These are phyloP conservation scores for Coemansia sp. DNA, from an alignment of 192 early-diverging fungal species.

Conservation along the genomic window DNA sequence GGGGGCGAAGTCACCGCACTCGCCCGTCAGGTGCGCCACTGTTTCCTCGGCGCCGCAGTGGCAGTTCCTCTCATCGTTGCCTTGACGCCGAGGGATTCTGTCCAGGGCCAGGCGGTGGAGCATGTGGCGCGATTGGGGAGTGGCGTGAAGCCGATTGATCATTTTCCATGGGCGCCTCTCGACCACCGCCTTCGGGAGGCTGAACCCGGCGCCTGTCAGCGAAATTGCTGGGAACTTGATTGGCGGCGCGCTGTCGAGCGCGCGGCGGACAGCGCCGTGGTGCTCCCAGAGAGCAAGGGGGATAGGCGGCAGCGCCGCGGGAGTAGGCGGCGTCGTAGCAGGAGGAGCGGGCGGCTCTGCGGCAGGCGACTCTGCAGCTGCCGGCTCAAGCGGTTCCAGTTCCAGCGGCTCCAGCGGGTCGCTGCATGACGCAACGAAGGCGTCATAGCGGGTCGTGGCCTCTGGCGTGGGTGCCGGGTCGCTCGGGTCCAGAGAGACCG, in stretches of 20 bases:
- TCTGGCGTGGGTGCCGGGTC: too few species aligned
- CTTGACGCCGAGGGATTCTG: too few species aligned
- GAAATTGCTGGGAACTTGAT: background rate
- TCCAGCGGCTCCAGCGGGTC: too few species aligned
- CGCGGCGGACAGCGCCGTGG: background rate
- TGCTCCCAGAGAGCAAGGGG: background rate
- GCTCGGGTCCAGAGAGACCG: too few species aligned
- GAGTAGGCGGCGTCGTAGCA: background rate
- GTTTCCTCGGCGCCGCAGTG: too few species aligned
- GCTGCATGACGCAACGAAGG: too few species aligned
- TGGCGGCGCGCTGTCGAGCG: background rate
- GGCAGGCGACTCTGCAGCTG: too few species aligned
- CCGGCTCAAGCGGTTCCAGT: too few species aligned
- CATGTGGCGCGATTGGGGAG: background rate
- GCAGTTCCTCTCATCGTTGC: too few species aligned
- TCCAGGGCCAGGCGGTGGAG: background rate
- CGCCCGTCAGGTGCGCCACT: too few species aligned
- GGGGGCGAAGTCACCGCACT: too few species aligned
- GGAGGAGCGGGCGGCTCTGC: background rate
- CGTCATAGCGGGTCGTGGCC: too few species aligned
- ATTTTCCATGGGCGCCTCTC: background rate
- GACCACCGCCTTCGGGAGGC: background rate
- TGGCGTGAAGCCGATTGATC: background rate
- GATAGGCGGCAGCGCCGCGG: background rate
- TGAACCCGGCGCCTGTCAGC: background rate